Conservation (phyloP, 2,329 filamentous ascomycete species). For the Verticillium albo-atrum region DNA sequence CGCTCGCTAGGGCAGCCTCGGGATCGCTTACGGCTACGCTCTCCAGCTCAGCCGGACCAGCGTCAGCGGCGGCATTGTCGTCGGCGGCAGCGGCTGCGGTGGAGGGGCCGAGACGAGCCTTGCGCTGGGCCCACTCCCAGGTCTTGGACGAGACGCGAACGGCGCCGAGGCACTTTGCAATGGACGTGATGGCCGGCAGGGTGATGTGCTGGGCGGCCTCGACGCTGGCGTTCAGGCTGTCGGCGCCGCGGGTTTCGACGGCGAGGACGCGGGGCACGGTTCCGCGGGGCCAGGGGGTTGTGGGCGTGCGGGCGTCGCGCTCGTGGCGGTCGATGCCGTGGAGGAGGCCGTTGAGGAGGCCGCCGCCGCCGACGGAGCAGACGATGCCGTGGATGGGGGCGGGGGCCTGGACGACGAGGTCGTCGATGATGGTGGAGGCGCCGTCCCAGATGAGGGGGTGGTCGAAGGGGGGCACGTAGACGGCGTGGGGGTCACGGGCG, state of each 20-base stretch:
- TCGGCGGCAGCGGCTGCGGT: too few species aligned
- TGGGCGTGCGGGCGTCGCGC: not conserved
- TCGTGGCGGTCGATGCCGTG: constrained; percentile 53
- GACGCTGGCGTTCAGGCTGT: constrained; percentile 61
- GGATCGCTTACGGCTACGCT: constrained; percentile 66
- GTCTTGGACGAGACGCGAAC: constrained; percentile 63
- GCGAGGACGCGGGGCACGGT: constrained; percentile 55
- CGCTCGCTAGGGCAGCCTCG: constrained; percentile 74
- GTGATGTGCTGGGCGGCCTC: constrained; percentile 53
- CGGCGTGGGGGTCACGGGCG: constrained; percentile 41
- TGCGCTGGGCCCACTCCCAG: constrained; percentile 56
- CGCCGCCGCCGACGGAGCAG: constrained; percentile 79
- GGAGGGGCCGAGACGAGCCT: constrained; percentile 1
- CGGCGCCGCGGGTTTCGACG: constrained; percentile 71
- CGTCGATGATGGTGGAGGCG: constrained; percentile 53
- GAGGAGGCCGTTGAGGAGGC: constrained; percentile 72
- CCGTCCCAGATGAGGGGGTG: constrained; percentile 65
- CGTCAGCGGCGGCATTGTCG: constrained; percentile 4
- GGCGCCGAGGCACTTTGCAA: constrained; percentile 72
- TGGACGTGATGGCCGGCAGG: constrained; percentile 67
- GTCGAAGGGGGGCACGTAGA: constrained; percentile 70
- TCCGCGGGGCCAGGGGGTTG: constrained; percentile 20
- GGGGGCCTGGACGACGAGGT: constrained; percentile 33
- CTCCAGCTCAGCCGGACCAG: constrained; percentile 27
- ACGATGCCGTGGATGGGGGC: constrained; percentile 58